Base-by-base conservation (phyloP, 192 early-diverging fungal genomes). In the Phlyctochytrium bullatum region DNA sequence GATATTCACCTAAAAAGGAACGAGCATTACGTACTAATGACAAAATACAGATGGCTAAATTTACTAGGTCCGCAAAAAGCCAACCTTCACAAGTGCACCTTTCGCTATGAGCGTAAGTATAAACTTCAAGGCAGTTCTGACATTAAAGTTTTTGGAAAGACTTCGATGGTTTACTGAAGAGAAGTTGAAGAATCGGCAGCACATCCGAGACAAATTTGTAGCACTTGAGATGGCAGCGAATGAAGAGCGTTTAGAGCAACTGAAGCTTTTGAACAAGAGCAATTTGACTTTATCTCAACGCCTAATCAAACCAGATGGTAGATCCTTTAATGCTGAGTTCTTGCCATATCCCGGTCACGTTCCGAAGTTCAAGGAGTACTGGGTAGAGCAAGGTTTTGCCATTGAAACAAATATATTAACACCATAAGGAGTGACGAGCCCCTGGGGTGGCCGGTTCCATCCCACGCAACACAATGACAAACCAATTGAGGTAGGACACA, bases 341-440 rank as follows among this genome's bases (percentile, higher is more conserved):
- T 77, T 85, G 71, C 83, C 83, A 1, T 73, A 75, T 66, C 83
- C 83, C 34, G 80, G 83, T 4, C 53, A 73, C 1, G 70, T 82
- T 2, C 77, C 80, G 36, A 75, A 73, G 51, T 34, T 71, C 35
- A 25, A 67, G 29, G 67, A 75, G 25, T 34, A 69, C 2, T 80
- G 78, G 76, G 62, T 52, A 6, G 75, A 82, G 40, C 78, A 80
- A 57, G 76, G 76, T 77, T 53, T 40, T 0, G 20, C 27, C 3
- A 24, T 73, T 33, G 32, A 27, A 69, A 53, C 14, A 68, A 36
- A 17, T n/a, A 67, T 31, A 74, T 73, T 25, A 67, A 23, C 36
- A 12, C 34, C 31, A 36, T 20, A 35, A 83, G 81, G 81, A 30
- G 65, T 83, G 6, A 28, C 29, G 3, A 36, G 58, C 52, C 82